Evolutionary conservation across 176 grass and related monocot genomes (phyloP), one percentile per base, ranked within the genome.

Genomic region (Eragrostis nindensis): DNA sequence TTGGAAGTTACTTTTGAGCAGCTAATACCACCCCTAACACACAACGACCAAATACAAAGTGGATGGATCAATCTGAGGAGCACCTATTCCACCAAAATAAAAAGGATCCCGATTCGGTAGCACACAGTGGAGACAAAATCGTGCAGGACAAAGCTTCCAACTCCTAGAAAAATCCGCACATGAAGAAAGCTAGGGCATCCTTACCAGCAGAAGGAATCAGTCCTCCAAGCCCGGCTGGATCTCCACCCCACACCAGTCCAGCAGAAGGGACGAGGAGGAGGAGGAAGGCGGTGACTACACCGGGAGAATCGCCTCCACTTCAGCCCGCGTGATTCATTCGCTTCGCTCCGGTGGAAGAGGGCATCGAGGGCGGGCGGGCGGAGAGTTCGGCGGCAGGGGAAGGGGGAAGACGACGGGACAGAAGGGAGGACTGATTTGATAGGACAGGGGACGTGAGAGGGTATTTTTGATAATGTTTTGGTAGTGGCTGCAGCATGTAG

Each of bases 201-300:
- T 69, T 46, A 69, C 66, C 66, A 69, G 41, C 62, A n/a, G 66
- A 69, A 42, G 41, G 66, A 69, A 69, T 69, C 66, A 25, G n/a
- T 15, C 11, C 66, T 15, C 6, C 62, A 44, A n/a, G 42, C 13
- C 41, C 66, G 11, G 66, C 13, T 25, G 41, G 66, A 69, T 69
- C 41, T 69, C n/a, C 42, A 69, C 41, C n/a, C 66, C 66, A 46
- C 66, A n/a, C 41, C 21, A 12, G 66, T 45, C 62, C 30, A 18
- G 62, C 10, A 43, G 41, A n/a, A 10, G 21, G 9, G 41, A 1
- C 0, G 40, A 42, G 38, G 36, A 42, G 32, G 64, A 41, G 19
- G 64, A n/a, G 8, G 38, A 1, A 14, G 62, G 38, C 17, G 2
- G 38, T 36, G 18, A 18, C 10, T 42, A 42, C 21, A 43, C 8